Base-by-base conservation (phyloP, 2,329 filamentous ascomycete species). In the Epichloe elymi region DNA sequence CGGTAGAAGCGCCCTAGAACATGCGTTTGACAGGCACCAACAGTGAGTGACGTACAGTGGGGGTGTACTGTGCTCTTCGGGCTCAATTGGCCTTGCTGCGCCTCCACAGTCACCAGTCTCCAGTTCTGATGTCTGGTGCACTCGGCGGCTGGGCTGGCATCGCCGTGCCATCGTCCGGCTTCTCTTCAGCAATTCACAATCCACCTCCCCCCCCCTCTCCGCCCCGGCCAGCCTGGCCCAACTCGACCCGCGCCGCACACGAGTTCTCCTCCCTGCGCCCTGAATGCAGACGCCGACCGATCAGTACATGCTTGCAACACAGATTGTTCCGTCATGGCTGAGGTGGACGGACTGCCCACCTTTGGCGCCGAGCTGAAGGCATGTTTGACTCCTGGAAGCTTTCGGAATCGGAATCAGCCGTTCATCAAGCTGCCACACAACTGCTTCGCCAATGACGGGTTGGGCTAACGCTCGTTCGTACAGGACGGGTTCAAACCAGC, bases 401-500 rank as follows among this genome's bases (percentile, higher is more conserved):
- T 20, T 30, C 19, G 35, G 12, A 1, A n/a, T 39, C 19, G 35
- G 14, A 8, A n/a, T 38, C 36, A 10, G 44, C 44, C 11, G 17
- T 19, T 4, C 23, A n/a, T 5, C 15, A 39, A 30, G 15, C 15
- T 30, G 36, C 20, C 36, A 15, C 14, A 23, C 23, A 40, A 11
- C 15, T 40, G 14, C 20, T 39, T 10, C 19, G 20, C 14, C 38
- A 36, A 23, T 37, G 19, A 14, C 20, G 20, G 19, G 39, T 41
- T 42, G n/a, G n/a, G 19, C 39, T 49, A n/a, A 49, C 38, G 20
- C 7, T 19, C 14, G 3, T 10, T 14, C 4, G 14, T 19, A 5
- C 11, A 96, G 88, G 93, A 98, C 82, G 88, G 86, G 64, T 98
- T 96, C 77, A 96, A 94, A 70, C 82, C 88, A 17, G 89, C 94